Base-by-base conservation (phyloP, 805 yeast genomes). In the Komagataella kurtzmanii region DNA sequence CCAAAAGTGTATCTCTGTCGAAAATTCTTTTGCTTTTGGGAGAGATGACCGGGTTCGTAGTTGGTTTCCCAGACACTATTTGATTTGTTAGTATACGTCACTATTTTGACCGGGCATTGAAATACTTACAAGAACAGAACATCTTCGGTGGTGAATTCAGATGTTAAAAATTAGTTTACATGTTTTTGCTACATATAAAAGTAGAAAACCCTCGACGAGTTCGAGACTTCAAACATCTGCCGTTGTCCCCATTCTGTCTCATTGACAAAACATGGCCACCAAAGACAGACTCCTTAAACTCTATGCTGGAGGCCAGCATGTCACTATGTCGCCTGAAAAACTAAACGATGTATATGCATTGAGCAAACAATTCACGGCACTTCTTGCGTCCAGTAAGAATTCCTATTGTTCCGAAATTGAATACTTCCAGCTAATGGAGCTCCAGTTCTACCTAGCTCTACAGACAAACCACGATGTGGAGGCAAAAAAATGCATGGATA, bases 21-120 rank as follows among this genome's bases (percentile, higher is more conserved):
- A 85, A 90, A 2, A 91, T 66, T 48, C 78, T 69, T 7, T 85
- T 85, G 52, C 89, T 81, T 54, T 69, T 77, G 3, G 83, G 80
- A 0, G 95, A 88, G 1, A 90, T 68, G 7, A 87, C 97, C 0
- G 97, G 91, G 44, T 71, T 71, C n/a, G 60, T 64, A 5, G 89
- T 77, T 0, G 76, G 77, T 54, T 80, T 79, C 8, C 96, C 96
- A 10, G 96, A 83, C n/a, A 67, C 40, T 30, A 30, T 30, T 30
- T 10, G 12, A 12, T 4, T 10, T 30, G 40, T 30, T 30, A 30
- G 40, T 30, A 1, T 5, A 30, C 5, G n/a, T 14, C 14, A 30
- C 6, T 30, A 30, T 14, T 30, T 8, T 30, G 14, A 30, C 4
- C 40, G n/a, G 40, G 5, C n/a, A 30, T 30, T 30, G 14, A 6